These are phyloP conservation scores for Phylloporus rhodoxanthus DNA, from an alignment of 768 basidiomycete genomes.

Conservation along the genomic window DNA sequence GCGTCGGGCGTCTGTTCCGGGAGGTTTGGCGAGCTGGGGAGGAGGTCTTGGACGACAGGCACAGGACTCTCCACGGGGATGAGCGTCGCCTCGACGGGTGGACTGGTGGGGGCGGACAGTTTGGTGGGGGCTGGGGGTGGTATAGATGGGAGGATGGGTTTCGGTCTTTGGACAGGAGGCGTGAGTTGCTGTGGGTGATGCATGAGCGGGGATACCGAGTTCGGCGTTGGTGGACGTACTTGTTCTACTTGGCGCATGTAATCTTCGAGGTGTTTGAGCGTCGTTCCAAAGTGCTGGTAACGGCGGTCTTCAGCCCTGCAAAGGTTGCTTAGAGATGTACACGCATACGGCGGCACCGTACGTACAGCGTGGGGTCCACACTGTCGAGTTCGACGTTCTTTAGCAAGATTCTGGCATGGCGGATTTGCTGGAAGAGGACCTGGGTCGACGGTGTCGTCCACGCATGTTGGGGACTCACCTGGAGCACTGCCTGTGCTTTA, in stretches of 20 bases:
- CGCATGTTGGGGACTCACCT: constrained; percentile 36
- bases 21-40: constrained; percentile 33
- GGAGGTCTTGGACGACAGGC: constrained; percentile 28
- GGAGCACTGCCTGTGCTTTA: constrained; percentile 47
- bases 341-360: background rate
- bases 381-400: constrained; percentile 52
- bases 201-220: background rate
- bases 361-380: constrained; percentile 40
- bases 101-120: background rate
- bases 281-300: constrained; percentile 42
- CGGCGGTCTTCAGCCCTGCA: constrained; percentile 39
- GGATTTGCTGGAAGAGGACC: constrained; percentile 36
- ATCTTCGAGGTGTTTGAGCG: constrained; percentile 51
- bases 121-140: constrained; percentile 35
- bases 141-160: constrained; percentile 49
- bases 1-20: constrained; percentile 5
- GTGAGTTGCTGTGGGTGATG: constrained; percentile 34
- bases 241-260: constrained; percentile 48
- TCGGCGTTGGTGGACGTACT: constrained; percentile 29
- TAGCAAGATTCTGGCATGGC: constrained; percentile 51
- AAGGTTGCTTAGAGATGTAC: background rate
- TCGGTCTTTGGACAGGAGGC: constrained; percentile 36
- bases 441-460: background rate
- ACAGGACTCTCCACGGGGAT: constrained; percentile 20
- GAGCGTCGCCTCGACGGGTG: constrained; percentile 18